A percentile compares a stretch with the other conserved stretches of the same genome.
phyloP scores from a whole-genome alignment of 2,329 filamentous ascomycete genomes.

The Colletotrichum somersetense region DNA sequence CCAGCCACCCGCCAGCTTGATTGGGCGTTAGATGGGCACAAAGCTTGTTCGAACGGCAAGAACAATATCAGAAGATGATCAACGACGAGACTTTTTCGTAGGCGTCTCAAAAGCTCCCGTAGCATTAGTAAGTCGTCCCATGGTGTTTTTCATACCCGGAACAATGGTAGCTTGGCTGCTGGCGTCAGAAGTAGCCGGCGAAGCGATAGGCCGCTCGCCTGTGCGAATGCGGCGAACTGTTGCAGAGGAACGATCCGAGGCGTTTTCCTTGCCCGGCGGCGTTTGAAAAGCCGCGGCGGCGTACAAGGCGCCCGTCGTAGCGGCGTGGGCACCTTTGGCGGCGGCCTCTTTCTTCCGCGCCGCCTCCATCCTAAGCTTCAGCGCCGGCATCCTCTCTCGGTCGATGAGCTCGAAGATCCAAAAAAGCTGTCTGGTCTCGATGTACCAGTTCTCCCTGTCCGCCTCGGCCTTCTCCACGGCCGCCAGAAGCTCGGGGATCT shows the following conservation, averaged over 20 bases:
- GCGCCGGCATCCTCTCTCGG: background rate
- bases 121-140: background rate
- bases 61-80: no score
- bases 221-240: background rate
- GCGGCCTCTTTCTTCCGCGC: background rate
- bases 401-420: background rate
- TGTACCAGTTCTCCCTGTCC: background rate
- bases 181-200: background rate
- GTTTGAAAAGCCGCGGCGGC: background rate
- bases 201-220: background rate
- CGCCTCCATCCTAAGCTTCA: background rate
- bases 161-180: no score
- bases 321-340: background rate
- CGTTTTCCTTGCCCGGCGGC: background rate
- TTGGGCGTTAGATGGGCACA: background rate
- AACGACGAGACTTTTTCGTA: background rate
- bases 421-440: background rate
- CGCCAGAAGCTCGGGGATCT: conserved; percentile 1
- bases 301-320: no score
- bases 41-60: background rate
- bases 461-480: conserved; percentile 11
- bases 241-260: background rate
- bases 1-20: background rate
- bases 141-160: no score
- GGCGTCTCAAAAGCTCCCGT: background rate